Conservation (phyloP, 495 filamentous ascomycete species). For the Aspergillus nidulans region DNA sequence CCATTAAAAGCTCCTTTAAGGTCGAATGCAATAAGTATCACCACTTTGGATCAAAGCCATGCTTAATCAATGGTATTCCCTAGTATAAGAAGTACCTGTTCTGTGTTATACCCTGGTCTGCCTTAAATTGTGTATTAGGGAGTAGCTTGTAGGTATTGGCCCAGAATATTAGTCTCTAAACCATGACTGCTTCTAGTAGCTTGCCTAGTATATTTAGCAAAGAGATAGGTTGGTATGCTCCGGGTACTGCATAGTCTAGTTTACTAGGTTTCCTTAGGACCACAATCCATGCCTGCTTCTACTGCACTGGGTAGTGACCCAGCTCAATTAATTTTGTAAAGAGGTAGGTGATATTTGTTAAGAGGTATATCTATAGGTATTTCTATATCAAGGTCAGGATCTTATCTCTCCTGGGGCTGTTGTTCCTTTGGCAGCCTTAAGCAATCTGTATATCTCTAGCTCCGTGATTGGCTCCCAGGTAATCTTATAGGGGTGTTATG, state of each 20-base stretch:
- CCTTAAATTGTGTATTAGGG: constrained; percentile 25
- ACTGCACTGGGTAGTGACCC: constrained; percentile 20
- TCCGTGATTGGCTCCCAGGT: constrained; percentile 22
- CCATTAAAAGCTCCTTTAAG: constrained; percentile 30
- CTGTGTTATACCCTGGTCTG: constrained; percentile 18
- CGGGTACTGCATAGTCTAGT: constrained; percentile 18
- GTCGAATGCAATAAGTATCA: constrained; percentile 23
- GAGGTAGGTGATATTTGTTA: constrained; percentile 12
- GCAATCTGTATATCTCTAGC: constrained; percentile 20
- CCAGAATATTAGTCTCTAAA: constrained; percentile 14
- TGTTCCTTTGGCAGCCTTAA: constrained; percentile 16
- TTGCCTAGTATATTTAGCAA: constrained; percentile 28
- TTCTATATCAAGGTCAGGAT: not conserved
- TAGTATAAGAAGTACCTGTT: constrained; percentile 23
- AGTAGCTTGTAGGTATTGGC: constrained; percentile 23
- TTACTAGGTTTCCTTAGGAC: constrained; percentile 25
- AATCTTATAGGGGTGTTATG: constrained; percentile 5
- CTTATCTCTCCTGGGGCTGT: constrained; percentile 18
- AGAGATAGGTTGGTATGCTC: constrained; percentile 24
- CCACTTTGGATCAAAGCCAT: constrained; percentile 17
- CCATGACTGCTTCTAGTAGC: constrained; percentile 23
- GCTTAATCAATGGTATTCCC: constrained; percentile 23
- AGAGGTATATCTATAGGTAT: constrained; percentile 17
- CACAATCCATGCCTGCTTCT: constrained; percentile 18
- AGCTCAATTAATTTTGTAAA: constrained; percentile 18